Conservation (phyloP, 2,329 filamentous ascomycete genomes). For the Herpotrichia juniperi region DNA sequence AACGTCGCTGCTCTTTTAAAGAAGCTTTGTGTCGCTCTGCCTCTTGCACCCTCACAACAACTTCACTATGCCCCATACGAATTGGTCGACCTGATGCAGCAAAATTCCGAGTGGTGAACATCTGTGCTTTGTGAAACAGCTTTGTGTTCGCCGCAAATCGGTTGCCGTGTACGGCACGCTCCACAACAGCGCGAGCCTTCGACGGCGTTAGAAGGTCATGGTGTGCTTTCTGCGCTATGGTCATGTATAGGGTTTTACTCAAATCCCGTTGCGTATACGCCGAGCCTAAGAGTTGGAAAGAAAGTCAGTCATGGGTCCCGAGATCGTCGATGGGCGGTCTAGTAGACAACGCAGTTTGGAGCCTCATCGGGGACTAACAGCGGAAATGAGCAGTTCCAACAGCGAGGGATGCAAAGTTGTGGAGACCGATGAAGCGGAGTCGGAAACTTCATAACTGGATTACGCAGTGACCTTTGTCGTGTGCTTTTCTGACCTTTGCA, state of each 20-base stretch:
- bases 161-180: not conserved
- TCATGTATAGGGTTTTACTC: not conserved
- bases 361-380: not conserved
- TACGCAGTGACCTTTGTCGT: not conserved
- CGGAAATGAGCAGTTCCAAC: not conserved
- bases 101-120: not conserved
- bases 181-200: not conserved
- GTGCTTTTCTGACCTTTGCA: not conserved
- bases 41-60: not conserved
- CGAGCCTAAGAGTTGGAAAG: not conserved
- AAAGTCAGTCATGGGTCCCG: not conserved
- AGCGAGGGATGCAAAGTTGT: not conserved
- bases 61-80: not conserved
- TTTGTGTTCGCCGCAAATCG: not conserved
- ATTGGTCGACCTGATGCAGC: not conserved
- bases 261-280: not conserved
- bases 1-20: slow-evolving; percentile 4
- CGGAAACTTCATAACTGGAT: not conserved
- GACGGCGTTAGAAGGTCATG: not conserved
- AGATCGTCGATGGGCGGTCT: not conserved
- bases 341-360: not conserved
- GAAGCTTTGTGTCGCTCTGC: not conserved
- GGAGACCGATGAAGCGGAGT: not conserved
- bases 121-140: not conserved
- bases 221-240: not conserved